Conservation (phyloP, 2,329 filamentous ascomycete species). For the Myriosclerotinia curreyana region DNA sequence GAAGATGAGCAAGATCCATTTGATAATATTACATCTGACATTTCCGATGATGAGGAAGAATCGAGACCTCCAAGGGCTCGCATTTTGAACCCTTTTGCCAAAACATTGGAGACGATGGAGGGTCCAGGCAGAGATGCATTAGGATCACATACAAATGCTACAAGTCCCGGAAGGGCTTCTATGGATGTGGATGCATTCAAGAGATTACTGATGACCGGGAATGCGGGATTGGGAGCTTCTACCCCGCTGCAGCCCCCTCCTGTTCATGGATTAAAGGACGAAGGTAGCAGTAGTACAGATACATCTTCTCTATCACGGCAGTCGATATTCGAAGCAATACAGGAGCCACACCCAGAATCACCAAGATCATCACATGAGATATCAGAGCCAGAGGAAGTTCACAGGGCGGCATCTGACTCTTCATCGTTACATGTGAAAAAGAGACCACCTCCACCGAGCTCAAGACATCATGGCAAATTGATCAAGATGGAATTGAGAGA, state of each 20-base stretch:
- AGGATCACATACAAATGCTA: conserved; percentile 25
- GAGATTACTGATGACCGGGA: conserved; percentile 71
- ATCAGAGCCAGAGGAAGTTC: conserved; percentile 53
- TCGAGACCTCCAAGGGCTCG: conserved; percentile 38
- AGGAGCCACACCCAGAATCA: conserved; percentile 46
- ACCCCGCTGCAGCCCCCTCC: conserved; percentile 34
- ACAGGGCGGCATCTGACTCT: conserved; percentile 36
- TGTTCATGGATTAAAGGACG: conserved; percentile 34
- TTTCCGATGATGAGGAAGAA: conserved; percentile 34
- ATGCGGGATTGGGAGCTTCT: conserved; percentile 45
- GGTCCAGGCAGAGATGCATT: conserved; percentile 33
- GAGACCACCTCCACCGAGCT: conserved; percentile 71
- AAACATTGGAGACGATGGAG: conserved; percentile 53
- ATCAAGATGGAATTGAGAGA: conserved; percentile 53
- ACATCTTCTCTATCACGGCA: conserved; percentile 57
- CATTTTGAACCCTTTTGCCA: conserved; percentile 54
- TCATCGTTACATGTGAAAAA: conserved; percentile 50
- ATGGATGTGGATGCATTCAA: conserved; percentile 79
- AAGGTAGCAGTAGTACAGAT: conserved; percentile 55
- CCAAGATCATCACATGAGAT: conserved; percentile 59
- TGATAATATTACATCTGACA: conserved; percentile 37
- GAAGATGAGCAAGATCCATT: conserved; percentile 37
- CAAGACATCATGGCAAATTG: conserved; percentile 75
- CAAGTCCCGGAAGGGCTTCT: conserved; percentile 43
- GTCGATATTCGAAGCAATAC: conserved; percentile 54